These are phyloP conservation scores for Neoascochyta sp. DNA, from an alignment of 2,329 filamentous ascomycete genomes.

Conservation along the genomic window DNA sequence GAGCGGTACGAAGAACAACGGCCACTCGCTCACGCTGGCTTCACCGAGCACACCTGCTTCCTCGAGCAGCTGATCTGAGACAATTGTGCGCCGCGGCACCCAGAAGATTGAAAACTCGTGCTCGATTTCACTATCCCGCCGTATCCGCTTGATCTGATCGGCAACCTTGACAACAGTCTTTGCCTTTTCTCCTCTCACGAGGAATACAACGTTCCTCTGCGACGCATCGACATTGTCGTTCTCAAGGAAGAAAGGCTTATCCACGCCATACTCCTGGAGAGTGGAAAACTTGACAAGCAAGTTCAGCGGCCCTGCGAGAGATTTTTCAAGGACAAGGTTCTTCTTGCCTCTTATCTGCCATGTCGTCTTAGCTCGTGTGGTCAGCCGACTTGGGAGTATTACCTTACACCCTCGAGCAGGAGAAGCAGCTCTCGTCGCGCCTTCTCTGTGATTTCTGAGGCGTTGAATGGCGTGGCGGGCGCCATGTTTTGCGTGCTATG, in stretches of 20 bases:
- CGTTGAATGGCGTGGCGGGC: conserved; percentile 67
- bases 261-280: conserved; percentile 93
- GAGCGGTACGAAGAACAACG: conserved; percentile 84
- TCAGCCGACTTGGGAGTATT: conserved; percentile 31
- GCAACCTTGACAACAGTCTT: conserved; percentile 81
- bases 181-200: conserved; percentile 84
- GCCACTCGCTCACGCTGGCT: conserved; percentile 81
- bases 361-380: conserved; percentile 31
- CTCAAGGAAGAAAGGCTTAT: conserved; percentile 95
- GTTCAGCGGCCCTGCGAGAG: conserved; percentile 82
- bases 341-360: conserved; percentile 93
- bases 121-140: conserved; percentile 79
- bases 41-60: conserved; percentile 91
- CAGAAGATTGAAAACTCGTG: conserved; percentile 98
- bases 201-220: conserved; percentile 91
- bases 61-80: conserved; percentile 88
- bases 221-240: conserved; percentile 92
- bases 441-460: conserved; percentile 72
- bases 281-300: conserved; percentile 93
- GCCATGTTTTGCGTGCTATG: conserved; percentile 51
- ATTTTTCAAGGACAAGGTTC: conserved; percentile 90
- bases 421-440: conserved; percentile 84
- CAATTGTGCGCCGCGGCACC: conserved; percentile 85
- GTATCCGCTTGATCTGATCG: conserved; percentile 86
- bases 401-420: conserved; percentile 91